Base-by-base conservation (phyloP, 2,329 filamentous ascomycete genomes). In the Stagonosporopsis cucurbitacearum region DNA sequence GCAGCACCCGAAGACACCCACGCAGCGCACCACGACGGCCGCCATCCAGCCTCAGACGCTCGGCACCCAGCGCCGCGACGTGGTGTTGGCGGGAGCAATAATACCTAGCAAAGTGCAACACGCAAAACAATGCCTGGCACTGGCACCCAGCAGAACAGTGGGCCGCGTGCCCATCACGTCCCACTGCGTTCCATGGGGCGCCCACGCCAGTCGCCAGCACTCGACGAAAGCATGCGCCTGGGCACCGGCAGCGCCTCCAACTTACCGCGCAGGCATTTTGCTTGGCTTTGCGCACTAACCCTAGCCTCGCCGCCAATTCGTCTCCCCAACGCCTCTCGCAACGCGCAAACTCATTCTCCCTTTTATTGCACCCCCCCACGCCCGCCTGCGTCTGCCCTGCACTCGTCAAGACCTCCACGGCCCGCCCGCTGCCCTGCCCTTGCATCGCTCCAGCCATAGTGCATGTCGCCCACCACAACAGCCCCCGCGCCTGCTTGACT, bases 401-500 rank as follows among this genome's bases (percentile, higher is more conserved):
- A 45, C 40, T 33, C 46, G 41, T 35, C n/a, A 30, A 13, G n/a
- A 43, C 26, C 26, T 11, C 25, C 19, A 33, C 47, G 28, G 36
- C 40, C 45, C 35, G 33, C 40, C 32, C 52, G 26, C 42, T 28
- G 41, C 46, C 46, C 53, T 47, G 53, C 53, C 53, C 53, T 56
- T 56, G 47, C 53, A 43, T 56, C 37, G 47, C 41, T 30, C 35
- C 47, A 30, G 35, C 22, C 53, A 26, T 42, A 47, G 30, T 52
- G 42, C 59, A 50, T 49, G 48, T 54, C 59, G 36, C 48, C 54
- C 48, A 44, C 57, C 49, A 52, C 58, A 54, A 52, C 61, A 48
- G 20, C 51, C 58, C 43, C 60, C 47, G 45, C 33, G 33, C 46
- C 52, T 23, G 52, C 59, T 46, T 47, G 48, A 36, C 37, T n/a